Evolutionary conservation across 495 filamentous ascomycete genomes (phyloP).

Genomic region (Penicillium simplicissimum): DNA sequence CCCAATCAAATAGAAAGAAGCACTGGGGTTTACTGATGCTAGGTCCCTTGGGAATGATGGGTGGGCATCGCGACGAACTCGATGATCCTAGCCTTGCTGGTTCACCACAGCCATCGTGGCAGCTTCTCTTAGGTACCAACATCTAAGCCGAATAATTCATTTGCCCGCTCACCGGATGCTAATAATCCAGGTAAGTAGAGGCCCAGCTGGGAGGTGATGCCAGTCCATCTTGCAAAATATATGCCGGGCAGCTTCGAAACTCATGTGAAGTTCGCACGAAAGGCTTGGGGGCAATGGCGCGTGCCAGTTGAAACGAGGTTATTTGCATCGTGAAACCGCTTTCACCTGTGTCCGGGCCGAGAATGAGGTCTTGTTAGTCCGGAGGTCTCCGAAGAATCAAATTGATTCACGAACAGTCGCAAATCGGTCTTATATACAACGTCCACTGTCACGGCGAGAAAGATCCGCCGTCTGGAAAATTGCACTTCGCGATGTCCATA

Average conservation of each 20-base stretch:
- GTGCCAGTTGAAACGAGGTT: neutral
- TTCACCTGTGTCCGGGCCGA: neutral
- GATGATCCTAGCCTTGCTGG: neutral
- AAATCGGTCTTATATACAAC: neutral
- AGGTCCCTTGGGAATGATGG: slow-evolving; percentile 1
- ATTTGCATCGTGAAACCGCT: neutral
- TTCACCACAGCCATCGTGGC: neutral
- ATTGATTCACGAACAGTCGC: neutral
- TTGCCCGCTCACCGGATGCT: neutral
- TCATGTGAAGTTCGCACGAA: slow-evolving; percentile 23
- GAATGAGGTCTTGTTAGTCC: neutral
- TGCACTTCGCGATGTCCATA: too few relatives aligned
- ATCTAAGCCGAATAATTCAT: neutral
- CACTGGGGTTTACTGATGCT: neutral
- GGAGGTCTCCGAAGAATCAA: neutral
- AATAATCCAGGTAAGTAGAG: neutral
- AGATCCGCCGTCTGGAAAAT: too few relatives aligned
- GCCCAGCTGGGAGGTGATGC: neutral
- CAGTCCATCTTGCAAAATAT: neutral
- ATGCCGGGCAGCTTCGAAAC: slow-evolving; percentile 3
- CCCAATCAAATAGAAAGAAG: slow-evolving; percentile 27
- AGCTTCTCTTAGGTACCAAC: slow-evolving; percentile 1
- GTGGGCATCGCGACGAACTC: slow-evolving; percentile 1
- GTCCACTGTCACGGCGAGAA: too few relatives aligned
- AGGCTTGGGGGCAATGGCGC: neutral